Percentiles rank a stretch among this genome's conserved stretches.
Conservation (phyloP, 306 rosid species). For the Dalbergia oliveri region DNA sequence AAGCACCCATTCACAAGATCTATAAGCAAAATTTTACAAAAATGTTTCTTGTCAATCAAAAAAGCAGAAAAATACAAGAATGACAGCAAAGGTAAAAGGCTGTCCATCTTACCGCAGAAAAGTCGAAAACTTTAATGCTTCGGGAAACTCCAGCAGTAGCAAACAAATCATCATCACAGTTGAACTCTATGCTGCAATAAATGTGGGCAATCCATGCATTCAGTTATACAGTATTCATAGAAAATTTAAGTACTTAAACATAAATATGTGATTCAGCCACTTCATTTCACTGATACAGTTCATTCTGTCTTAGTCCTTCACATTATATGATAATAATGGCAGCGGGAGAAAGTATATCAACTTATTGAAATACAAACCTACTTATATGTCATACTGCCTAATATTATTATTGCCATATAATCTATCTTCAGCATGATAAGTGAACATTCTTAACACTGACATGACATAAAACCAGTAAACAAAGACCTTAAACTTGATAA, state of each 20-base stretch:
- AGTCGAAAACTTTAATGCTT: conserved; percentile 95
- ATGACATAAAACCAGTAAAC: neutral
- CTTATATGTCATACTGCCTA: conserved; percentile 20
- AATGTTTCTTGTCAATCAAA: conserved; percentile 6
- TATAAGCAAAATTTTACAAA: conserved; percentile 14
- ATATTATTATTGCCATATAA: conserved; percentile 34
- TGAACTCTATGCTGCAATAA: conserved; percentile 94
- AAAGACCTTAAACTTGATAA: conserved; percentile 16
- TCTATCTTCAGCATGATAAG: conserved; percentile 3
- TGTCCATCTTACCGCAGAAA: conserved; percentile 71
- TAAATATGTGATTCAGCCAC: neutral
- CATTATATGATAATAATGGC: neutral
- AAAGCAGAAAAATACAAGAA: conserved; percentile 15
- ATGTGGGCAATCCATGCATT: conserved; percentile 46
- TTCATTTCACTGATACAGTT: conserved; percentile 33
- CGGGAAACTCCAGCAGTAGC: conserved; percentile 99
- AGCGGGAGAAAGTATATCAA: conserved; percentile 3
- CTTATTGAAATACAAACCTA: conserved; percentile 16
- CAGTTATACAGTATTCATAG: conserved; percentile 7
- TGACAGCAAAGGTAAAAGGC: conserved; percentile 22
- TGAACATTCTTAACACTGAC: neutral
- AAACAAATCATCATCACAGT: conserved; percentile 89
- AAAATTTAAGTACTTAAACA: conserved; percentile 13
- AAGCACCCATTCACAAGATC: conserved; percentile 26
- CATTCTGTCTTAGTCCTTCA: conserved; percentile 28